Evolutionary conservation across 2,329 filamentous ascomycete species (phyloP), one percentile per base, ranked within the genome.

Genomic region (Aspergillus fumigatus): DNA sequence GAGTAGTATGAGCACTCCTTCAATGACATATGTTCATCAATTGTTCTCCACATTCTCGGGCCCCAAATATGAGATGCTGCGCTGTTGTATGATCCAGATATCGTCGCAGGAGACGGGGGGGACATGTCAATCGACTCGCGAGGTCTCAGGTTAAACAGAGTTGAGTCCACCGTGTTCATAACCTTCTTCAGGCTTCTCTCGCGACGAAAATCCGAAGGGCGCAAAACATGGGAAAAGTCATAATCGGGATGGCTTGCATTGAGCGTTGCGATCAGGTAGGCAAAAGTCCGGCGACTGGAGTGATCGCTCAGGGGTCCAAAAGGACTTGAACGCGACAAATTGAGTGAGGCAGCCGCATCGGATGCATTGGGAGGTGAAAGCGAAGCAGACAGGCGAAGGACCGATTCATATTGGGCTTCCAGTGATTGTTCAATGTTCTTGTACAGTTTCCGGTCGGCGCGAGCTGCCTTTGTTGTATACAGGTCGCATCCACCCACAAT

Each of bases 241-340:
- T 99, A 97, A 75, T 99, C 90, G 1, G 90, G 87, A 75, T 99
- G 93, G 57, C 90, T 96, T 4, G 94, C 94, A 70, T 99, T 99
- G 38, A 99, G 80, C 0, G 93, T 97, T 40, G 94, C 94, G 65
- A 99, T 97, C 52, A 99, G 79, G 73, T 97, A 97, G 48, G 94
- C 92, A 75, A 96, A 97, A 0, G 90, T 96, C 64, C 93, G 87
- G 40, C 94, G 89, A 69, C 91, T 94, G 49, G 90, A 90, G 51
- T 92, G 85, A 67, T 97, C 89, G 59, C 89, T 92, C 57, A 99
- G 82, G 17, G 90, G 88, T 19, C 94, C 94, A 69, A 99, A 99
- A 2, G 94, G 90, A 70, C 91, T 96, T 6, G 91, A 90, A 58
- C 91, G 87, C 8, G 89, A 92, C 50, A 96, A 82, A 76, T 95